Base-by-base conservation (phyloP, 768 basidiomycete species). In the Boletus reticulatus region DNA sequence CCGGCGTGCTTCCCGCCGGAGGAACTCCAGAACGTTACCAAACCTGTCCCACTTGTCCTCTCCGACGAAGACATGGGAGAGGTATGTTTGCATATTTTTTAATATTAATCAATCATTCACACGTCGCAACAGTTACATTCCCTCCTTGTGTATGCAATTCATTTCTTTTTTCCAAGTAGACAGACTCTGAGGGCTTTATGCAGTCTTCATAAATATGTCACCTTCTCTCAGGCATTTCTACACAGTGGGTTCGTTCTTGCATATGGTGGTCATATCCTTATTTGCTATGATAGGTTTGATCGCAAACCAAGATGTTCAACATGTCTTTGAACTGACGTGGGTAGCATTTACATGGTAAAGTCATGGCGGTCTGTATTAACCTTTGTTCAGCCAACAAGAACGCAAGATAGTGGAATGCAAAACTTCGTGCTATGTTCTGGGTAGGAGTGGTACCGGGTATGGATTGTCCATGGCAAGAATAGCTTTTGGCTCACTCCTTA, bases 381-480 rank as follows among this genome's bases (percentile, higher is more conserved):
- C 4, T 0, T 5, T 13, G 5, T 38, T 67, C 47, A 78, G 77
- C 6, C 61, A 78, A 0, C 71, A 77, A 44, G 84, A 88, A 61
- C 76, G 77, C 60, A 73, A 70, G 58, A 84, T 88, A 13, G 79
- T 87, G 17, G 80, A 87, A 43, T 80, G 87, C 60, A 72, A 72
- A 0, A 72, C 77, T 7, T 86, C 86, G 0, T 87, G 83, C 57
- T 87, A 83, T 64, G 84, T 88, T 31, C 66, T 87, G 10, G 86
- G 88, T 0, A 75, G 88, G 24, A 88, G 87, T 62, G 88, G 88
- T 4, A 89, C 88, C 0, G 88, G 88, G 88, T 87, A 60, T 16
- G 34, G 34, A 36, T 36, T 36, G 34, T 11, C 11, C 11, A 14
- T 36, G 6, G 34, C 34, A 36, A 14, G 19, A 48, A 39, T 11